Conservation (phyloP, 192 early-diverging fungal genomes). For the Podila epigama region DNA sequence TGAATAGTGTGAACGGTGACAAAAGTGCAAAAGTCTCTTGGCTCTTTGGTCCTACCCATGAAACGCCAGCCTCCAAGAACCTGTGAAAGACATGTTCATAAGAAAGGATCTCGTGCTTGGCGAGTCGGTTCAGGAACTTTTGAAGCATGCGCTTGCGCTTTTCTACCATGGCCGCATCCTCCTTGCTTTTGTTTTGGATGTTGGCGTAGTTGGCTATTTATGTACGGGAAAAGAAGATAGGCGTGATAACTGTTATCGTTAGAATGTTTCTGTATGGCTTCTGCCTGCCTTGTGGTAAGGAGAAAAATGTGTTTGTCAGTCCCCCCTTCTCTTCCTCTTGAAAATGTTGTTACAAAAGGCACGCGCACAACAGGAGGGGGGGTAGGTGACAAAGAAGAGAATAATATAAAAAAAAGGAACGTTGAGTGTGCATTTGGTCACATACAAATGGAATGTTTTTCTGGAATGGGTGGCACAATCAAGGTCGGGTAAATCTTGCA, state of each 20-base stretch:
- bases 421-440: conserved; percentile 41
- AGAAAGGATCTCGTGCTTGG: conserved; percentile 85
- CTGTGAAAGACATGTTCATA: conserved; percentile 91
- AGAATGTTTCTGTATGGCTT: no score
- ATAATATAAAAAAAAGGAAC: no score
- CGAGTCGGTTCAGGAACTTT: conserved; percentile 91
- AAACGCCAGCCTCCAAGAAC: conserved; percentile 84
- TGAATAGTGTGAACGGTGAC: neutral
- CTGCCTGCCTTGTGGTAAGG: no score
- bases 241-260: neutral
- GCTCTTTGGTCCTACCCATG: conserved; percentile 61
- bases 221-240: no score
- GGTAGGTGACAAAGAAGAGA: no score
- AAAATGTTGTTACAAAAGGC: no score
- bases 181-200: conserved; percentile 87
- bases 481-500: conserved; percentile 83
- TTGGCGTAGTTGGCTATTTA: conserved; percentile 68
- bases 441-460: conserved; percentile 91
- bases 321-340: no score
- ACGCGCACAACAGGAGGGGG: neutral
- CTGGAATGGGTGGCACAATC: conserved; percentile 95
- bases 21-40: neutral
- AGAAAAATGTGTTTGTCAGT: no score
- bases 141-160: conserved; percentile 92
- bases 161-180: conserved; percentile 91